These are phyloP conservation scores for Thelonectria blattea DNA, from an alignment of 2,329 filamentous ascomycete genomes.

Conservation along the genomic window DNA sequence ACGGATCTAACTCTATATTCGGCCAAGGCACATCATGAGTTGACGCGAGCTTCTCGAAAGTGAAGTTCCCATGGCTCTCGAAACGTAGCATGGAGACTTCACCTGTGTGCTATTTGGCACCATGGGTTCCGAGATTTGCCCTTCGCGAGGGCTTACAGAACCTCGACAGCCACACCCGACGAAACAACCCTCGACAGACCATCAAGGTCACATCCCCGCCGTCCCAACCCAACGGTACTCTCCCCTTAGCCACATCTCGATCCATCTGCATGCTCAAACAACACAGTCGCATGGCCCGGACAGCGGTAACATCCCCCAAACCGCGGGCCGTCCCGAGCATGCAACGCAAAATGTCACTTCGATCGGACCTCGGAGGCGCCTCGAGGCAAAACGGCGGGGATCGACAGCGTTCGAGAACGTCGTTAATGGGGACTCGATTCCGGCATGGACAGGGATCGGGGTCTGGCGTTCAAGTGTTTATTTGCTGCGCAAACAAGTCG, in stretches of 20 bases:
- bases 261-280: neutral
- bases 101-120: too few relatives aligned
- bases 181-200: too few relatives aligned
- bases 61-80: too few relatives aligned
- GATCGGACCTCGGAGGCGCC: neutral
- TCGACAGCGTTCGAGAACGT: slow-evolving; percentile 3
- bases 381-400: neutral
- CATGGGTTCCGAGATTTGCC: too few relatives aligned
- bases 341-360: neutral
- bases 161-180: too few relatives aligned
- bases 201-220: too few relatives aligned
- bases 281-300: neutral
- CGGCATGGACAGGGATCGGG: neutral
- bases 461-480: neutral
- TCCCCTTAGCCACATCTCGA: neutral
- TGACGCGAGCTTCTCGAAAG: too few relatives aligned
- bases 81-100: too few relatives aligned
- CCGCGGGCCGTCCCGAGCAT: slow-evolving; percentile 16
- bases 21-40: too few relatives aligned
- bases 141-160: too few relatives aligned
- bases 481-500: neutral
- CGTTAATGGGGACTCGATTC: neutral
- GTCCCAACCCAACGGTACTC: too few relatives aligned
- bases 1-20: too few relatives aligned
- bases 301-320: slow-evolving; percentile 1